Conservation (phyloP, 331 rosid genomes). For the Malus hybrid region DNA sequence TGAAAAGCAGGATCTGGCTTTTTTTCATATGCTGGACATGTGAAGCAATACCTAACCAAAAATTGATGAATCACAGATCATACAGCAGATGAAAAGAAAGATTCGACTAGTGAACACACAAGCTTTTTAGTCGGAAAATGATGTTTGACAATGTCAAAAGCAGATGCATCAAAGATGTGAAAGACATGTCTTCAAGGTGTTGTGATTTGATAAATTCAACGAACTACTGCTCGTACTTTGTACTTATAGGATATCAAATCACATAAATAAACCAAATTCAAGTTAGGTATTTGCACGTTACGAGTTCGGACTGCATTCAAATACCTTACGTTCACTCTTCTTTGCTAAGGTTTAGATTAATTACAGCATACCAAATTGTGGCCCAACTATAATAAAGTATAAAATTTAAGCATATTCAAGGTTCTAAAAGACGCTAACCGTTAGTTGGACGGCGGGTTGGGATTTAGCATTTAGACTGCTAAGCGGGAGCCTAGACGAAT, state of each 20-base stretch:
- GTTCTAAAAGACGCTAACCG: too few species aligned
- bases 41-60: slow-evolving; percentile 25
- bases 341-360: too few species aligned
- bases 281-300: too few species aligned
- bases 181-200: not conserved
- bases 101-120: not conserved
- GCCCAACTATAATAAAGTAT: too few species aligned
- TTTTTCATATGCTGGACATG: slow-evolving; percentile 30
- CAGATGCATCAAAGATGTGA: slow-evolving; percentile 3
- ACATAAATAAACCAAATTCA: not conserved
- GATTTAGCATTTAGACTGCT: too few species aligned
- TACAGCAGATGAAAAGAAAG: not conserved
- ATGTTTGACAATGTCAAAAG: slow-evolving; percentile 19
- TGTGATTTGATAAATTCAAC: not conserved
- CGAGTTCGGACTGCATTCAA: too few species aligned
- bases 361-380: too few species aligned
- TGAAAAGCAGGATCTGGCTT: slow-evolving; percentile 9
- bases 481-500: too few species aligned
- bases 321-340: too few species aligned
- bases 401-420: not conserved
- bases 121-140: slow-evolving; percentile 17
- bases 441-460: fast-evolving
- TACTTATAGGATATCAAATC: not conserved
- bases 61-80: slow-evolving; percentile 30
- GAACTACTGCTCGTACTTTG: not conserved